Base-by-base conservation (phyloP, 352 stramenopile species). In the Phytophthora vignae region DNA sequence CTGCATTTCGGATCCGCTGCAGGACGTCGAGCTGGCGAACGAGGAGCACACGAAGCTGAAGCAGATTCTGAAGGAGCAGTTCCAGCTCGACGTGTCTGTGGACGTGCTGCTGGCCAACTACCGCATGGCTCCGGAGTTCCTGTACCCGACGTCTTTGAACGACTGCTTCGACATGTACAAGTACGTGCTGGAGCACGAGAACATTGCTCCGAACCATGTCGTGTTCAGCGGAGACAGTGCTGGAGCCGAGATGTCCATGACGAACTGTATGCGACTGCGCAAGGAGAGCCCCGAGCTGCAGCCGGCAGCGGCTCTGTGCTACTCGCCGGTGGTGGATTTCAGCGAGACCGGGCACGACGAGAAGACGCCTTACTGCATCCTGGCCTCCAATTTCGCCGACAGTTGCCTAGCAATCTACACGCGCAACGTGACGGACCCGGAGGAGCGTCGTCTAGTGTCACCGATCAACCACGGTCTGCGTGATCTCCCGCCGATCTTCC, bases 71-170 rank as follows among this genome's bases (percentile, higher is more conserved):
- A 57, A 53, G 33, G 58, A 73, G n/a, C 29, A 64, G 21, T 63
- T 69, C 50, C 31, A 56, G 33, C 33, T 74, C 48, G 54, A 65
- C 58, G 70, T 74, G 50, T 64, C 60, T 1, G 74, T 87, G 12
- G 73, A 87, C 27, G 77, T 82, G 31, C 70, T 88, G 25, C 64
- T 90, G 12, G 78, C 76, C 22, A 90, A 87, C 65, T 90, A 88
- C 74, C 82, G 78, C 52, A 90, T 87, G 74, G 68, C 77, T 7
- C 78, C 79, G 2, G 64, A 85, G 42, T 61, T 71, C 53, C 48
- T 69, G 42, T 90, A 76, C 62, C 82, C 82, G 15, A 60, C 67
- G 3, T 68, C 79, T 8, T 54, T 78, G 12, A 67, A 90, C 49
- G 82, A 90, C 68, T 73, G 69, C 15, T 64, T 81, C 12, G 36